These are phyloP conservation scores for Cymbidium sinense DNA, from an alignment of 106 monocot species.

Conservation along the genomic window DNA sequence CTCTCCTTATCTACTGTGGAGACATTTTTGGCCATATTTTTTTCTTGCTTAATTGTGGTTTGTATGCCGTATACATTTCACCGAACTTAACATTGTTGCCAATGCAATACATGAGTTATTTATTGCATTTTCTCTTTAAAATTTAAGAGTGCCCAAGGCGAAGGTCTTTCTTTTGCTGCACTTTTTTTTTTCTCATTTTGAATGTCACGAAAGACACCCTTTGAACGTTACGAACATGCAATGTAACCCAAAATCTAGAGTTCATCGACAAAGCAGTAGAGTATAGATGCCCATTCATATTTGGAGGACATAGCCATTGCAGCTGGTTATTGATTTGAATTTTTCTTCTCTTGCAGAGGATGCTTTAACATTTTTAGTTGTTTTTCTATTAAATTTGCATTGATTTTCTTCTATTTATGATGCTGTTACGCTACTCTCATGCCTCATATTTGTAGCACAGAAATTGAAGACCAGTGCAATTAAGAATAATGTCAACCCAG, in stretches of 20 bases:
- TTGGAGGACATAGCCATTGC: not conserved
- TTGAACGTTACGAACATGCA: not conserved
- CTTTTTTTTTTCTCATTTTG: not conserved
- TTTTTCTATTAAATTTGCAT: not conserved
- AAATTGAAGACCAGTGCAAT: conserved; percentile 75
- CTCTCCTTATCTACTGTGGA: no score
- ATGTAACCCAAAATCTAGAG: not conserved
- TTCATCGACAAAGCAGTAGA: not conserved
- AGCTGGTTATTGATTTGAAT: not conserved
- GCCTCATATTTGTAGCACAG: conserved; percentile 21
- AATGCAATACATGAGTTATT: not conserved
- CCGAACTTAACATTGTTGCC: not conserved
- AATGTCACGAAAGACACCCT: not conserved
- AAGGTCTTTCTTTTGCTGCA: not conserved
- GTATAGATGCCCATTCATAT: not conserved
- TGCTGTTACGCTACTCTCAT: not conserved
- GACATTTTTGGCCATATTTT: not conserved
- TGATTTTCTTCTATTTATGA: conserved; percentile 3
- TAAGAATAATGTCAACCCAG: conserved; percentile 69
- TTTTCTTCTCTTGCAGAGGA: not conserved
- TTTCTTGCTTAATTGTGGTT: not conserved
- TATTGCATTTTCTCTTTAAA: not conserved
- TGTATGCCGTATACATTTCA: not conserved
- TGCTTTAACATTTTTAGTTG: not conserved
- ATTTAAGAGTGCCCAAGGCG: not conserved